Evolutionary conservation across 495 filamentous ascomycete genomes (phyloP), one percentile per base, ranked within the genome.

Genomic region (Penicillium lividum): DNA sequence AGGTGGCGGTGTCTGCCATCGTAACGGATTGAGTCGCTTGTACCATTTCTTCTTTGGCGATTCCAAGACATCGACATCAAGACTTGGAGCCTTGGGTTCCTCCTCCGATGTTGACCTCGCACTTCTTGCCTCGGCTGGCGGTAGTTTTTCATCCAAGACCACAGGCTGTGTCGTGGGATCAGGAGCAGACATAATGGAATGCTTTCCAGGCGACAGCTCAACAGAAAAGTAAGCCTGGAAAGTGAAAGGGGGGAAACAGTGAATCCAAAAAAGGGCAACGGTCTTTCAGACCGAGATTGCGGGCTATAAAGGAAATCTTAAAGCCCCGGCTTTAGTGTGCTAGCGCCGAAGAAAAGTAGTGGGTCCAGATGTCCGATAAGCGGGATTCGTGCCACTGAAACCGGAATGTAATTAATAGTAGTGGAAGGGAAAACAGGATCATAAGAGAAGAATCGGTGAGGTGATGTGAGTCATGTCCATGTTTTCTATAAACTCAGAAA

Each of bases 11-110:
- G 59, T 67, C 40, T 78, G 74, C 55, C 71, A 67, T 57, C 81
- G 82, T 29, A 87, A 60, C 3, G 85, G 84, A 62, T 88, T 86
- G 40, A 84, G 54, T 27, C 63, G 71, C 47, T 74, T 72, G 67
- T 82, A 72, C 84, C 82, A 86, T 71, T 73, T 78, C 47, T 68
- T 75, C 60, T 76, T 76, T 9, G 15, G 29, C 10, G 58, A 30
- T 3, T 42, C 27, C 3, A 54, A 36, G 3, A 53, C 51, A 34
- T 61, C 44, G 38, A 57, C 10, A 8, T 28, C 47, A 30, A 54
- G 27, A 29, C 65, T 49, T 11, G 59, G 55, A 10, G 60, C 51
- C 48, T 70, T 69, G 57, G 54, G 49, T 51, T 66, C 65, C 6
- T 65, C 62, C 27, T 45, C 55, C 6, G 63, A 63, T 33, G 64